Evolutionary conservation across 2,329 filamentous ascomycete species (phyloP), one percentile per base, ranked within the genome.

Genomic region (Atkinsonella hypoxylon): DNA sequence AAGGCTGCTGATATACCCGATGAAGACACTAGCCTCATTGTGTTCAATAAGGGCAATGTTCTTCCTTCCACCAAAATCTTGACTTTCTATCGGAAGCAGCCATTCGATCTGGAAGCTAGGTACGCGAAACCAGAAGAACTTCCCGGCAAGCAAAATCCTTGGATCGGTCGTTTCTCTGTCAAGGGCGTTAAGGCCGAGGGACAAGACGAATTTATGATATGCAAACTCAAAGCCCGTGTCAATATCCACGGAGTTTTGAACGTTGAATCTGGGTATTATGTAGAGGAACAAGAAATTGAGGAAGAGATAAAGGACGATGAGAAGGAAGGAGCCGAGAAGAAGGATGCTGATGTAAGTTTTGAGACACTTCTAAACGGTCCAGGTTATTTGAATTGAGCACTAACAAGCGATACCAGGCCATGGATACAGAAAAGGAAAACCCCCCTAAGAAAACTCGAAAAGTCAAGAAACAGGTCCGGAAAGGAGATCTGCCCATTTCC

Each of bases 61-160:
- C 85, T 98, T 77, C 93, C 93, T 50, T 97, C 91, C 6, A 98
- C 93, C 57, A 98, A 98, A 80, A 97, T 98, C 58, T 82, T 98
- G 50, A 98, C 93, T 39, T 98, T 98, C 76, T 98, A 97, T 79
- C 85, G 93, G 61, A 97, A 97, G 77, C 89, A 97, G 72, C 79
- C 89, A 45, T 98, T 97, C 68, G 90, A 96, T 65, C 79, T 98
- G 48, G 93, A 98, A 75, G 93, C 93, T 54, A 85, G 87, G 61
- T 98, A 98, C 66, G 84, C 87, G 56, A 87, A 91, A 64, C 87
- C 90, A 18, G 89, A 95, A 44, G 71, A 78, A 50, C 82, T 98
- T 9, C 93, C 93, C 17, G 89, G 90, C 62, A 94, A 91, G 77
- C 77, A 85, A 55, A 88, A 89, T 67, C 87, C 93, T 45, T 97